Percentiles rank a stretch among this genome's conserved stretches.
These are phyloP conservation scores for Kluyveromyces starmeri DNA, from an alignment of 805 yeast genomes.

Conservation along the genomic window DNA sequence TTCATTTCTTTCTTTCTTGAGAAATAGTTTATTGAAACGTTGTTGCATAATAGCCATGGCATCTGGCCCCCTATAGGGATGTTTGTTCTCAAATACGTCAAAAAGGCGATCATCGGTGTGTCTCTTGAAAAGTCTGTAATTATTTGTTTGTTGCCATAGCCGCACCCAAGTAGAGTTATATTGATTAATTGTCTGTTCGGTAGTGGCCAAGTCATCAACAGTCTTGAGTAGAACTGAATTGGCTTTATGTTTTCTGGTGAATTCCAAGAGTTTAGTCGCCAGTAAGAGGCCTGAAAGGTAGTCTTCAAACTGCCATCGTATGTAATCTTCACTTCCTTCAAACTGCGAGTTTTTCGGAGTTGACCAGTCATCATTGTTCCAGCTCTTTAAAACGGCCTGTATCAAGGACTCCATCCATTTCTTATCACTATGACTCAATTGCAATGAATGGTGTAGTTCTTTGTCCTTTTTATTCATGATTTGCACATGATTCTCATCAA, in stretches of 20 bases:
- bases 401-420: constrained; percentile 60
- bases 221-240: constrained; percentile 30
- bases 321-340: constrained; percentile 77
- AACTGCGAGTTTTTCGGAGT: constrained; percentile 40
- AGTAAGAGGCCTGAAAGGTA: constrained; percentile 71
- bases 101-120: constrained; percentile 64
- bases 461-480: constrained; percentile 33
- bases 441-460: constrained; percentile 35
- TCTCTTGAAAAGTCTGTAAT: constrained; percentile 44
- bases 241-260: constrained; percentile 33
- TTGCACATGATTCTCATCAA: constrained; percentile 45
- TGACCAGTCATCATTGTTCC: constrained; percentile 33
- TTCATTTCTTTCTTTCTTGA: constrained; percentile 12
- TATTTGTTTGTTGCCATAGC: constrained; percentile 47
- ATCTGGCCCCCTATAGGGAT: constrained; percentile 25
- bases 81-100: constrained; percentile 47
- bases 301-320: constrained; percentile 83
- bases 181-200: constrained; percentile 29
- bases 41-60: constrained; percentile 24
- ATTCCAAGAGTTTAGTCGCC: constrained; percentile 59
- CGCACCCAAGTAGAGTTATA: constrained; percentile 40
- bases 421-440: constrained; percentile 53
- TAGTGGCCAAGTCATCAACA: constrained; percentile 22
- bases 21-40: constrained; percentile 12
- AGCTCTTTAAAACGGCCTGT: constrained; percentile 39